Evolutionary conservation across 441 rosid genomes (phyloP), one percentile per base, ranked within the genome.

Genomic region (Arabidopsis lyrata): DNA sequence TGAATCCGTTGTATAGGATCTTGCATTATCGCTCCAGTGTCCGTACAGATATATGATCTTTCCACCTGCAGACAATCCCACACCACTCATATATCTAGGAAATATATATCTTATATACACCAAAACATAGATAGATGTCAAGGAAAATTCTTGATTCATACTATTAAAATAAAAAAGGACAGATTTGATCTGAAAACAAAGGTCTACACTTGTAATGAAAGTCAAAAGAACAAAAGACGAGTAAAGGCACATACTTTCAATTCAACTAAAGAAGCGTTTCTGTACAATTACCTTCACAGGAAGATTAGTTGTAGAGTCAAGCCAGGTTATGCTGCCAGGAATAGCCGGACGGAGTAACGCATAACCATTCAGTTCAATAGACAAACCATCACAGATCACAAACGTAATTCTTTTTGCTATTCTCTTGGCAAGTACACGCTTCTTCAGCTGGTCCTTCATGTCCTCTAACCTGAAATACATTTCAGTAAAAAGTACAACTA

Each of bases 251-350:
- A 45, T 20, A 53, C 15, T 39, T 39, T 44, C 13, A 36, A 67
- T 44, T 55, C 8, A 42, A 20, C 1, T 15, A 31, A 22, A 61
- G 39, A 64, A 76, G 53, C 60, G 49, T 42, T 18, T 54, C 18
- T 22, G 29, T 68, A 12, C 56, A 49, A 53, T 68, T 81, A 95
- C 99, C 98, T 89, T 91, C 71, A 95, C 76, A 29, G 93, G 97
- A 78, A 83, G 89, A 80, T 95, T 95, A 38, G 92, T 88, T 55
- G 92, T 89, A 63, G 99, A 92, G 86, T 95, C 96, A 66, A 95
- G 93, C 99, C 99, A 95, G 15, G 90, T 88, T 73, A 86, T 85
- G 70, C 86, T 70, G 83, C 99, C 99, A 73, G 93, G 93, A 63
- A 78, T 71, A 60, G 96, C 83, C 8, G 93, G 95, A 65, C 96